Conservation (phyloP, 148 eudicot genomes). For the Rhododendron vialii region DNA sequence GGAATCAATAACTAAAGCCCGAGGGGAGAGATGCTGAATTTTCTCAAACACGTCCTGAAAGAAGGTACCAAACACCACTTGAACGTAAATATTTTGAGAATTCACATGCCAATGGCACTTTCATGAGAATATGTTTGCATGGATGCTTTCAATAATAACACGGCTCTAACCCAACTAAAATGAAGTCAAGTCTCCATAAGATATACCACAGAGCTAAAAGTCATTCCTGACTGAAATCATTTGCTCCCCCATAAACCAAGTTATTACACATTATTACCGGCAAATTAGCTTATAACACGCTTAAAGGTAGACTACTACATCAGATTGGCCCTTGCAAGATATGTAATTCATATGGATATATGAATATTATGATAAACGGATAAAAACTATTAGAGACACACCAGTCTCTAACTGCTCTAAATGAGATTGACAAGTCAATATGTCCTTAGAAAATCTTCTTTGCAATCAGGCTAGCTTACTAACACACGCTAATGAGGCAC, state of each 20-base stretch:
- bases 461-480: neutral
- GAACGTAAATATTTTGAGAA: neutral
- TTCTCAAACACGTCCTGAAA: slow-evolving; percentile 75
- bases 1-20: slow-evolving; percentile 83
- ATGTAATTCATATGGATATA: neutral
- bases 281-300: neutral
- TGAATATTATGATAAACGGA: neutral
- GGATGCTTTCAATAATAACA: neutral
- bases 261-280: neutral
- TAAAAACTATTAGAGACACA: neutral
- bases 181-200: neutral
- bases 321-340: neutral
- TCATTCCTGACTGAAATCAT: neutral
- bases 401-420: neutral
- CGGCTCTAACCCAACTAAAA: neutral
- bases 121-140: neutral
- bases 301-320: neutral
- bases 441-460: neutral
- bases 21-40: slow-evolving; percentile 54
- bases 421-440: neutral
- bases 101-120: neutral
- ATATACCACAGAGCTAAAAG: neutral
- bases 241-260: neutral
- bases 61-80: slow-evolving; percentile 2
- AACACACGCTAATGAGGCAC: neutral